Percentiles rank a stretch among this genome's conserved stretches.
Conservation (phyloP, 1,139 yeast species). For the Eremothecium gossypii region DNA sequence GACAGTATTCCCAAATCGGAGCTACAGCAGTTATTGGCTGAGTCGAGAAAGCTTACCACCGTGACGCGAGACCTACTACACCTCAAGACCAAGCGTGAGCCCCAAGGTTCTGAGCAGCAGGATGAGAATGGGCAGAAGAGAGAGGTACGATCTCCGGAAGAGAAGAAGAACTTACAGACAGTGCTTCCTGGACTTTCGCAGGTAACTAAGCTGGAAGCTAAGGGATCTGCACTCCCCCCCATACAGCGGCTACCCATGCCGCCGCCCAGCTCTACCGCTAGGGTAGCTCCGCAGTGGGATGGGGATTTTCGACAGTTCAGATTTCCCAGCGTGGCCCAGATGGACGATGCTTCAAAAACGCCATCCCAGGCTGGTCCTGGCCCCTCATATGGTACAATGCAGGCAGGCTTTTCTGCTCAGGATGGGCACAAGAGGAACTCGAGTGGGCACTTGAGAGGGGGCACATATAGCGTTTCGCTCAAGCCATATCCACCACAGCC, state of each 20-base stretch:
- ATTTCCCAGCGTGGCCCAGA: neutral
- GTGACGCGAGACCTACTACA: conserved; percentile 3
- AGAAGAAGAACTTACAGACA: neutral
- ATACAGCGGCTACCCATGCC: neutral
- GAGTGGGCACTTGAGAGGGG: neutral
- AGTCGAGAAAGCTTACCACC: conserved; percentile 3
- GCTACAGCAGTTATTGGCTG: conserved; percentile 3
- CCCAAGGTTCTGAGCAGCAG: neutral
- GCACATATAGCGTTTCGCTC: conserved; percentile 1
- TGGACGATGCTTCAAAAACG: too few species aligned
- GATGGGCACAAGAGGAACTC: neutral
- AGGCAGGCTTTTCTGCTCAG: neutral
- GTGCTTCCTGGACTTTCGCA: neutral
- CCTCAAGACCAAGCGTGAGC: conserved; percentile 3
- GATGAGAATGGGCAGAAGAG: neutral
- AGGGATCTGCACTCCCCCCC: neutral
- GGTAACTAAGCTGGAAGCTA: neutral
- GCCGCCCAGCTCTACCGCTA: neutral
- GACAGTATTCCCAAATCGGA: conserved; percentile 3
- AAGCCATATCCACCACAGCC: neutral
- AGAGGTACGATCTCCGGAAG: too few species aligned
- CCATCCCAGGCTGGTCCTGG: too few species aligned
- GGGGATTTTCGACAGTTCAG: neutral
- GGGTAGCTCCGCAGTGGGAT: neutral
- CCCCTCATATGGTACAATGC: too few species aligned